These are phyloP conservation scores for Ophiocordyceps camponoti-saundersi DNA, from an alignment of 2,329 filamentous ascomycete species.

Conservation along the genomic window DNA sequence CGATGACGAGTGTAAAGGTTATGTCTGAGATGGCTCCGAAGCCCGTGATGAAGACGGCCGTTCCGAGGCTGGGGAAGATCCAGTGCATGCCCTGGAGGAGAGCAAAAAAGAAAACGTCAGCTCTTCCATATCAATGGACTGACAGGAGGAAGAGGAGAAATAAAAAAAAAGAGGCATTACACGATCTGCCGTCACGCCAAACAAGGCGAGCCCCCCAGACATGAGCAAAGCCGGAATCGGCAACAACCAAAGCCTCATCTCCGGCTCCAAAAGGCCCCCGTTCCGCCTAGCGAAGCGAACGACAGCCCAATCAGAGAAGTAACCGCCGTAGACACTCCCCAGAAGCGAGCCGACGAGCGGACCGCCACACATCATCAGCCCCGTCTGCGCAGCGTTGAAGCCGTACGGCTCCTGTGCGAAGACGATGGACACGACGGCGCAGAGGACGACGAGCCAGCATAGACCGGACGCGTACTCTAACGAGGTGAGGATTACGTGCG, in stretches of 20 bases:
- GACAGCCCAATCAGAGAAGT: constrained; percentile 20
- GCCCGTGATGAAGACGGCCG: constrained; percentile 19
- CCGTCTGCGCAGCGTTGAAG: constrained; percentile 10
- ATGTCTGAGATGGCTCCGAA: constrained; percentile 20
- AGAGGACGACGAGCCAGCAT: constrained; percentile 15
- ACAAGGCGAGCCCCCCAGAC: constrained; percentile 20
- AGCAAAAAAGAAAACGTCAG: too few species aligned
- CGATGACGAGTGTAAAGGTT: constrained; percentile 16
- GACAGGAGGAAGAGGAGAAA: too few species aligned
- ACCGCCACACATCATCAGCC: constrained; percentile 10
- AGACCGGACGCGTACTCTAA: constrained; percentile 20
- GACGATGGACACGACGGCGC: constrained; percentile 14
- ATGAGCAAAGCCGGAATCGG: constrained; percentile 13
- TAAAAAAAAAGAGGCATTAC: constrained; percentile 7
- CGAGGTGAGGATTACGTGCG: constrained; percentile 20
- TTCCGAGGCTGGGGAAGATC: constrained; percentile 20
- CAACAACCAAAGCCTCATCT: constrained; percentile 21
- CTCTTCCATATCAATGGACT: neutral
- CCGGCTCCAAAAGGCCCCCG: constrained; percentile 23
- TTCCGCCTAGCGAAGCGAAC: constrained; percentile 19
- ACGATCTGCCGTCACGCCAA: constrained; percentile 16
- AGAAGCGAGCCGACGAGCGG: constrained; percentile 20
- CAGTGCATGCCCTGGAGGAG: constrained; percentile 23
- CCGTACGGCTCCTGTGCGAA: constrained; percentile 17
- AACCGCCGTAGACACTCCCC: constrained; percentile 20